Evolutionary conservation across 2,329 filamentous ascomycete genomes (phyloP), one percentile per base, ranked within the genome.

Genomic region (Thermoascus crustaceus): DNA sequence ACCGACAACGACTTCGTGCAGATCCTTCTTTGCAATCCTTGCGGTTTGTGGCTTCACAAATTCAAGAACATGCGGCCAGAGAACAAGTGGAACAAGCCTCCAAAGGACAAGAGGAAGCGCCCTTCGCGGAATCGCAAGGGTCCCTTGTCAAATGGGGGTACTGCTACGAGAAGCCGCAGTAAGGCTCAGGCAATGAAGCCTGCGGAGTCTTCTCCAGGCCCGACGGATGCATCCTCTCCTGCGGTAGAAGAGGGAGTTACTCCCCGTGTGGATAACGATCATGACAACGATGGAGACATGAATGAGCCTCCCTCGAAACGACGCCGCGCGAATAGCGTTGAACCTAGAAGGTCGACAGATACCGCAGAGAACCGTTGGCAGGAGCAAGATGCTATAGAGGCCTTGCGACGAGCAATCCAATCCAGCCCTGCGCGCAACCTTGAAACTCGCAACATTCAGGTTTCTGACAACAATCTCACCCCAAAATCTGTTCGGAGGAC

Each of bases 11-110:
- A 73, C 25, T 95, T 83, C 70, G 74, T 73, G 29, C 76, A 85
- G 48, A 73, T 85, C 37, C 72, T 84, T 18, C 73, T 96, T 23
- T 98, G 91, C 69, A 98, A 98, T 57, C 87, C 89, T 39, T 98
- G 91, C 57, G 91, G 91, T 11, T 78, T 98, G 26, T 98, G 87
- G 86, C 80, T 98, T 48, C 79, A 80, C 41, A 96, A 95, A 54
- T 86, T 82, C 60, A 86, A 84, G 53, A 73, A 68, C 16, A 91
- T 94, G 68, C 80, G 91, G 6, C 91, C 91, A 2, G 69, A 78
- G 35, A 78, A 89, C 41, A 79, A 81, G 45, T 98, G 89, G 89
- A 81, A 82, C 45, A 84, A 76, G 44, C 72, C 69, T 4, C 49
- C 51, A n/a, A 58, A 55, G 36, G 50, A 57, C 26, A 64, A 61